Evolutionary conservation across 495 filamentous ascomycete species (phyloP).

Genomic region (Trichoderma asperelloides): DNA sequence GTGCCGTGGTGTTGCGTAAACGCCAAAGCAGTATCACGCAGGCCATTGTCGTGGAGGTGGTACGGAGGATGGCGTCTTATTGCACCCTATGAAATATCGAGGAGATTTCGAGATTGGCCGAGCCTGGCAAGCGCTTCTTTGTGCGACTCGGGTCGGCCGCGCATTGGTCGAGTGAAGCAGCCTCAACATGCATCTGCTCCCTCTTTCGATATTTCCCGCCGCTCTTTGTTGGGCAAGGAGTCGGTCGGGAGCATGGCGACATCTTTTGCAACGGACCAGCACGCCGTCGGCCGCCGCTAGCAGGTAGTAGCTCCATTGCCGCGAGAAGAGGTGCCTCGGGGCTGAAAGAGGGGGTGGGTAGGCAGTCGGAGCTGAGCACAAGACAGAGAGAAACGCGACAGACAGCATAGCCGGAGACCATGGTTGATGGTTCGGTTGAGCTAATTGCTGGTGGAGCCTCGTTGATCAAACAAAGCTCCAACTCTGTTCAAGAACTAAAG

Average conservation of each 20-base stretch:
- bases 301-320: background rate
- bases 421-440: background rate
- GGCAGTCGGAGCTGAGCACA: background rate
- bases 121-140: background rate
- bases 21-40: slow-evolving; percentile 2
- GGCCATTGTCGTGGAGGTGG: background rate
- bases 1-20: background rate
- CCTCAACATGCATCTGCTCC: background rate
- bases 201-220: background rate
- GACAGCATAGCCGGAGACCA: no score
- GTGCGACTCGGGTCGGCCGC: background rate
- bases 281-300: background rate
- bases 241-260: background rate
- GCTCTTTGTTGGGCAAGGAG: background rate
- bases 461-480: background rate
- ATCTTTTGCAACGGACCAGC: background rate
- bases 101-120: background rate
- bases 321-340: background rate
- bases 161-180: background rate
- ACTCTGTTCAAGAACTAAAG: background rate
- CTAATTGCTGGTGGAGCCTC: background rate
- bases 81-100: background rate
- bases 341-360: background rate
- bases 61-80: background rate
- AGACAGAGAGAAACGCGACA: background rate